These are phyloP conservation scores for Rhypophila decipiens DNA, from an alignment of 495 filamentous ascomycete genomes.

Conservation along the genomic window DNA sequence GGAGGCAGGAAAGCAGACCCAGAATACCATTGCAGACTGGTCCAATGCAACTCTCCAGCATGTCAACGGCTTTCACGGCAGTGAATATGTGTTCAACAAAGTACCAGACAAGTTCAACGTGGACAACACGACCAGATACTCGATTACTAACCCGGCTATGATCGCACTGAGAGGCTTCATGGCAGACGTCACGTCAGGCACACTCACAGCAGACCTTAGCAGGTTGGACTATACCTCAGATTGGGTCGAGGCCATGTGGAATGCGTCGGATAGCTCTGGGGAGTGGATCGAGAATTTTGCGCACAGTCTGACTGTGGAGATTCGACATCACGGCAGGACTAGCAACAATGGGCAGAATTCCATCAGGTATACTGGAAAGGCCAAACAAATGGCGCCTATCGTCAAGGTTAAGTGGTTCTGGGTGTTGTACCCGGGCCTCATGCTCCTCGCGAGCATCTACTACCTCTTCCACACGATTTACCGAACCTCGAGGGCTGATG, in stretches of 20 bases:
- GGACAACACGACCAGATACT: constrained; percentile 17
- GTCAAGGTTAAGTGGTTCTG: constrained; percentile 32
- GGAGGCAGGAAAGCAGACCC: constrained; percentile 18
- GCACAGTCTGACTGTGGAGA: constrained; percentile 26
- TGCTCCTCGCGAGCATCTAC: constrained; percentile 27
- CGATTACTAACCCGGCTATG: constrained; percentile 24
- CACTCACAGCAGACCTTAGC: constrained; percentile 17
- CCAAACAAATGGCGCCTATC: constrained; percentile 23
- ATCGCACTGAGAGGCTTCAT: constrained; percentile 24
- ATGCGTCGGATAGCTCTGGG: constrained; percentile 19
- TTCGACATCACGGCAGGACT: constrained; percentile 21
- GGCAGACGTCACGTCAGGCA: constrained; percentile 20
- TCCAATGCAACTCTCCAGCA: constrained; percentile 18
- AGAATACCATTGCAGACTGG: constrained; percentile 19
- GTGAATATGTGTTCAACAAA: constrained; percentile 25
- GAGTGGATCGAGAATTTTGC: constrained; percentile 26
- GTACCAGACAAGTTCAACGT: constrained; percentile 24
- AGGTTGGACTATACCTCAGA: constrained; percentile 28
- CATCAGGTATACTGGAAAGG: constrained; percentile 20
- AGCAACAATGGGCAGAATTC: not conserved
- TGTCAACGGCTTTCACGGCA: constrained; percentile 7
- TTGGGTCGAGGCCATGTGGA: constrained; percentile 33
- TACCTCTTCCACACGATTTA: constrained; percentile 29
- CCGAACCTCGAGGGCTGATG: constrained; percentile 23
- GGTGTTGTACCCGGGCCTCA: constrained; percentile 29